Conservation (phyloP, 805 yeast species). For the Candida sakaeoensis region DNA sequence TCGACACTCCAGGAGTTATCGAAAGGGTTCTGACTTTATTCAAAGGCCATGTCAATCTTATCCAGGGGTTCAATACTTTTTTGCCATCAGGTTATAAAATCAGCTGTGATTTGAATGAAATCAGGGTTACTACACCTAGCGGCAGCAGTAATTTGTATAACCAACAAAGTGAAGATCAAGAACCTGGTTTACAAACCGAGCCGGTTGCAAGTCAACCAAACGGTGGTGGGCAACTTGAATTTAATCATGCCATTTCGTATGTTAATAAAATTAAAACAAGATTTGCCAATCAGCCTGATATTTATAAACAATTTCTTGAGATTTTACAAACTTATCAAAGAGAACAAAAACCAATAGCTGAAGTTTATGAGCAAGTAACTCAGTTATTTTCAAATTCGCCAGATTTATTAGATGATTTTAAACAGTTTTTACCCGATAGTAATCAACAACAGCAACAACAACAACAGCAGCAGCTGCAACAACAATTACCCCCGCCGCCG, state of each 20-base stretch:
- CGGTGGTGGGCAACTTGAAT: constrained; percentile 76
- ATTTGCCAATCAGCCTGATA: constrained; percentile 90
- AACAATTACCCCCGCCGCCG: constrained; percentile 15
- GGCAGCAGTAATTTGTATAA: constrained; percentile 50
- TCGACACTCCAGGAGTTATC: constrained; percentile 98
- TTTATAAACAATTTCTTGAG: constrained; percentile 90
- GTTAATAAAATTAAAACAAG: constrained; percentile 95
- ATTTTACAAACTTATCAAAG: constrained; percentile 95
- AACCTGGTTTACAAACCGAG: constrained; percentile 14
- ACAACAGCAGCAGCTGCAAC: constrained; percentile 27
- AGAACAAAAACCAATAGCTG: constrained; percentile 92
- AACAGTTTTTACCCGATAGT: constrained; percentile 89
- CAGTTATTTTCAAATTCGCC: constrained; percentile 88
- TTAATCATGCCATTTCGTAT: constrained; percentile 93
- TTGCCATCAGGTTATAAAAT: constrained; percentile 95
- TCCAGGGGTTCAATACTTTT: constrained; percentile 97
- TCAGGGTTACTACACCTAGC: constrained; percentile 91
- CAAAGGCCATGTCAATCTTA: constrained; percentile 87
- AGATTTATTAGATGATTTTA: constrained; percentile 89
- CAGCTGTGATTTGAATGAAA: constrained; percentile 92
- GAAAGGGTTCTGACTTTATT: constrained; percentile 89
- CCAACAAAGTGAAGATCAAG: constrained; percentile 19
- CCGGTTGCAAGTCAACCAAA: constrained; percentile 15
- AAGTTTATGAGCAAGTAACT: constrained; percentile 92
- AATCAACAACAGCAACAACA: constrained; percentile 32